Percentiles rank a stretch among this genome's conserved stretches.
Evolutionary conservation across 495 filamentous ascomycete genomes (phyloP).

Genomic region (Trichoderma parareesei): DNA sequence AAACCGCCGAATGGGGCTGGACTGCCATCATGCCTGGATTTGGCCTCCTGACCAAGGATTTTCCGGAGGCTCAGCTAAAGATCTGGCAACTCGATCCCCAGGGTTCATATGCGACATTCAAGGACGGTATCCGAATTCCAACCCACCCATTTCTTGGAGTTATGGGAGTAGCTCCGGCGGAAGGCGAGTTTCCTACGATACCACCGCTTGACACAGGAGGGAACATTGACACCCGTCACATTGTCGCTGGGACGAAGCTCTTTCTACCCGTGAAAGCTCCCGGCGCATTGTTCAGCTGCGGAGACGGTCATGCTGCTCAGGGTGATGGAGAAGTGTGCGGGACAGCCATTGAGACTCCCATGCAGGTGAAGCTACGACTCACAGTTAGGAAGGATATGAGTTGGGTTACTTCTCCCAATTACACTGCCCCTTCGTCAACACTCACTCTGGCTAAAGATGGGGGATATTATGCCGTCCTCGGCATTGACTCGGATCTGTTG

Average conservation of each 20-base stretch:
- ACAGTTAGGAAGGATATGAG: slow-evolving; percentile 36
- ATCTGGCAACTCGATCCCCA: slow-evolving; percentile 38
- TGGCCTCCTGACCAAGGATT: slow-evolving; percentile 41
- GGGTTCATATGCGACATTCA: slow-evolving; percentile 32
- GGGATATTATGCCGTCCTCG: slow-evolving; percentile 39
- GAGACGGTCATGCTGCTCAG: slow-evolving; percentile 47
- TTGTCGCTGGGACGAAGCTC: slow-evolving; percentile 35
- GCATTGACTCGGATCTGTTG: slow-evolving; percentile 34
- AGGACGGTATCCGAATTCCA: slow-evolving; percentile 35
- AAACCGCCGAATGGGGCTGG: slow-evolving; percentile 42
- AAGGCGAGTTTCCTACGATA: slow-evolving; percentile 39
- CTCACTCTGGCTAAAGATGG: slow-evolving; percentile 22
- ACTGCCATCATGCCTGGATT: slow-evolving; percentile 43
- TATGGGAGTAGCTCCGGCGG: slow-evolving; percentile 41
- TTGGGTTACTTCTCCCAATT: slow-evolving; percentile 40
- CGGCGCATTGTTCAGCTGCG: slow-evolving; percentile 46
- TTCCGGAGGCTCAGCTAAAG: slow-evolving; percentile 33
- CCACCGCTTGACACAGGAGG: slow-evolving; percentile 43
- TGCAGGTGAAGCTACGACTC: slow-evolving; percentile 38
- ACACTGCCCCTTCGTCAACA: slow-evolving; percentile 23
- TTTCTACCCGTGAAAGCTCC: slow-evolving; percentile 40
- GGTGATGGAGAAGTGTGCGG: slow-evolving; percentile 48
- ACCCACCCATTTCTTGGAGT: slow-evolving; percentile 44
- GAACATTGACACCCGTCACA: slow-evolving; percentile 43
- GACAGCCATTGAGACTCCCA: slow-evolving; percentile 46